These are phyloP conservation scores for Phytophthora pinifolia DNA, from an alignment of 352 stramenopile species.

Conservation along the genomic window DNA sequence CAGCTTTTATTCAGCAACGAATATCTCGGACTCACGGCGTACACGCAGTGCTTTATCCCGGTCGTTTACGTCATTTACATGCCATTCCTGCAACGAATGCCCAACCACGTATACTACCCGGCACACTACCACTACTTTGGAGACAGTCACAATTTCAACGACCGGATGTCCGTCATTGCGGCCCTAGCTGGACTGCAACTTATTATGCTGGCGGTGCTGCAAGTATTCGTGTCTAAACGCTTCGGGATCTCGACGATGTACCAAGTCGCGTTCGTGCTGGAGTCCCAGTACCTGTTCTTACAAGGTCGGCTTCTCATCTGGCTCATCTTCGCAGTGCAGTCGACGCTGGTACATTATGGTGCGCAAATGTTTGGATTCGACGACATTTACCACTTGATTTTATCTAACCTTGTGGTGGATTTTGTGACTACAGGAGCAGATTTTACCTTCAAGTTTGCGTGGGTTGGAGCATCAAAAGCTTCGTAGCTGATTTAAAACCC, in stretches of 20 bases:
- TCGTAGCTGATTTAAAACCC: too few relatives aligned
- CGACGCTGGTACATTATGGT: constrained; percentile 30
- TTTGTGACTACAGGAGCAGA: constrained; percentile 2
- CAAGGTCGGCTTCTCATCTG: constrained; percentile 43
- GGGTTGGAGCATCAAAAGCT: neutral
- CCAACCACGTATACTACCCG: constrained; percentile 34
- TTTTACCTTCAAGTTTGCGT: constrained; percentile 16
- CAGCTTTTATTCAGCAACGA: constrained; percentile 45
- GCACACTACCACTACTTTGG: constrained; percentile 27
- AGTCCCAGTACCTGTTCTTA: constrained; percentile 33
- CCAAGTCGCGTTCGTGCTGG: constrained; percentile 56
- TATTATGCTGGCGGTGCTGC: constrained; percentile 12
- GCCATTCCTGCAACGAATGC: constrained; percentile 19
- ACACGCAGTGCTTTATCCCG: constrained; percentile 36
- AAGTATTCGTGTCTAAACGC: constrained; percentile 26
- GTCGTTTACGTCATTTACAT: constrained; percentile 37
- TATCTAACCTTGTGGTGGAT: neutral
- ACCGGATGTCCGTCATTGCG: constrained; percentile 23
- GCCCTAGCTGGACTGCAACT: constrained; percentile 23
- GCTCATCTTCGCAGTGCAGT: constrained; percentile 30
- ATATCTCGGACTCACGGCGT: constrained; percentile 34
- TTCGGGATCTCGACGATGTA: constrained; percentile 35
- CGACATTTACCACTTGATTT: neutral
- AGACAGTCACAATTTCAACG: constrained; percentile 8
- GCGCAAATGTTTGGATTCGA: neutral